Evolutionary conservation across 106 monocot species (phyloP).

Genomic region (Dendrobium huoshanense): DNA sequence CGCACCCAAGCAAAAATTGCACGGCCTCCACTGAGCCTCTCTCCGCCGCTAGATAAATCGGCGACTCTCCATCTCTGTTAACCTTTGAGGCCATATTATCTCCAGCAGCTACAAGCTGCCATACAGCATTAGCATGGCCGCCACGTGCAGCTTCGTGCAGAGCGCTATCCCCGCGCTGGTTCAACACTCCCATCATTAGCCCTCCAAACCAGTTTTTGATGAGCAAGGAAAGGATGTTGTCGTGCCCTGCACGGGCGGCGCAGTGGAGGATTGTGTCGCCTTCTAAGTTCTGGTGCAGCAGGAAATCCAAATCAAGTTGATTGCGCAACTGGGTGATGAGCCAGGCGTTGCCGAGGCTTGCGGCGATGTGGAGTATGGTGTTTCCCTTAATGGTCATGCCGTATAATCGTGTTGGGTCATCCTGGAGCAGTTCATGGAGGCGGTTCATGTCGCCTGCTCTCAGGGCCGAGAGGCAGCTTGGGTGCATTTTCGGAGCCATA

Average conservation of each 20-base stretch:
- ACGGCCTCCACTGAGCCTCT: constrained; percentile 5
- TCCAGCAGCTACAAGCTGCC: constrained; percentile 4
- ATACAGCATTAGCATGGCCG: constrained; percentile 2
- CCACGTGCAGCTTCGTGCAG: constrained; percentile 18
- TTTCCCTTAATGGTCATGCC: background rate
- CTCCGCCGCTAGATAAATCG: constrained; percentile 28
- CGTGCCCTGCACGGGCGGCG: constrained; percentile 8
- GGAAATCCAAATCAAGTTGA: background rate
- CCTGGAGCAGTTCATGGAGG: background rate
- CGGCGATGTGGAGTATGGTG: constrained; percentile 10
- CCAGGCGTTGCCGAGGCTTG: background rate
- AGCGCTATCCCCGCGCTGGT: constrained; percentile 6
- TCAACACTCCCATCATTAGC: background rate
- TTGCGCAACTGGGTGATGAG: background rate
- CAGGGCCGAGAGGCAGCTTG: constrained; percentile 3
- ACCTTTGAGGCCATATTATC: background rate
- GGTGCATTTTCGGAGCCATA: background rate
- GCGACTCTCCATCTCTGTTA: constrained; percentile 15
- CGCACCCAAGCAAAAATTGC: background rate
- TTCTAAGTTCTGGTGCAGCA: constrained; percentile 1
- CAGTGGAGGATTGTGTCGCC: constrained; percentile 13
- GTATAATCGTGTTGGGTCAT: background rate
- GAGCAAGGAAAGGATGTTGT: background rate
- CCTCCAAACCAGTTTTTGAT: background rate
- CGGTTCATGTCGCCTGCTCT: background rate